phyloP scores from a whole-genome alignment of 331 rosid species.

The Cydonia oblonga region DNA sequence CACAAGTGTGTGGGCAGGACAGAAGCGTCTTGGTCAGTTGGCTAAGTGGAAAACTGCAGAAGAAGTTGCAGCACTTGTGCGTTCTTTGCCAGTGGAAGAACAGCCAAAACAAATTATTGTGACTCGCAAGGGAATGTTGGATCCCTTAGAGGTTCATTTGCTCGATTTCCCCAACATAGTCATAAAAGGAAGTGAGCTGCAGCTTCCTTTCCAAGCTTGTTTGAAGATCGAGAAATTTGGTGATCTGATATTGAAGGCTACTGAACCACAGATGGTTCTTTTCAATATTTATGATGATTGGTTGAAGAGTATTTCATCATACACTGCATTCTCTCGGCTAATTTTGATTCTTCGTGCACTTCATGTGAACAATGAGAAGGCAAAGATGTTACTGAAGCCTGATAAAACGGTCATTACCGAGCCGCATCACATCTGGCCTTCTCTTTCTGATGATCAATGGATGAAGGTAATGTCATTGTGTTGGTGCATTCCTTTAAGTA shows the following conservation, averaged over 20 bases:
- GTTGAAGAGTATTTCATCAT: constrained; percentile 95
- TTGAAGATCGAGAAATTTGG: constrained; percentile 97
- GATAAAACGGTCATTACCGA: constrained; percentile 87
- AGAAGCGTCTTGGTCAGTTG: constrained; percentile 99
- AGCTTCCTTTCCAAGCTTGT: constrained; percentile 98
- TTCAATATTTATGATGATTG: constrained; percentile 98
- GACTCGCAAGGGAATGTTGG: constrained; percentile 99
- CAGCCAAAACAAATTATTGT: constrained; percentile 98
- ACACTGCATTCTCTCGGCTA: constrained; percentile 94
- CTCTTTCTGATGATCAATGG: constrained; percentile 96
- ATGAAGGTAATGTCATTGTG: constrained; percentile 64
- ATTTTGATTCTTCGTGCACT: constrained; percentile 89
- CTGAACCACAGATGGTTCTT: constrained; percentile 98
- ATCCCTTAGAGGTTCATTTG: constrained; percentile 92
- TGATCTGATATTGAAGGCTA: constrained; percentile 94
- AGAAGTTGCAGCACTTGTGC: constrained; percentile 99
- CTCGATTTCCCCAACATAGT: constrained; percentile 95
- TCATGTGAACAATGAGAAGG: constrained; percentile 96
- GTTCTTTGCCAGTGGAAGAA: constrained; percentile 95
- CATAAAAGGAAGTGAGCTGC: constrained; percentile 98
- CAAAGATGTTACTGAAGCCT: constrained; percentile 94
- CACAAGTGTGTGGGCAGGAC: constrained; percentile 99
- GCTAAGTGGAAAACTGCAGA: constrained; percentile 99
- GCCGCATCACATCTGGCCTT: constrained; percentile 99
- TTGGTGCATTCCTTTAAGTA: not conserved